These are phyloP conservation scores for Xylariaceae sp. DNA, from an alignment of 2,329 filamentous ascomycete species.

Conservation along the genomic window DNA sequence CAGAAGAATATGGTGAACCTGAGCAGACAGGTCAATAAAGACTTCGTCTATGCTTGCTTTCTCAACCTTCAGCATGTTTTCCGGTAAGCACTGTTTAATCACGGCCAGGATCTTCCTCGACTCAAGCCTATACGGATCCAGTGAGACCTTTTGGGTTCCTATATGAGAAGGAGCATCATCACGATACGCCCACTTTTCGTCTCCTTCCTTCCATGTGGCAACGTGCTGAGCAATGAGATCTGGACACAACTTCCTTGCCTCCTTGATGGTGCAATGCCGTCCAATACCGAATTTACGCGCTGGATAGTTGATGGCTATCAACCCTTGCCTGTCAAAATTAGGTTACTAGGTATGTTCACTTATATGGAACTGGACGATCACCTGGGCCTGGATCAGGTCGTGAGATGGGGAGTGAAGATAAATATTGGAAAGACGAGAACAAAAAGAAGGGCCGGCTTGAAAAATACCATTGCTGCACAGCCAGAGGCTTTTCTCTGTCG, in stretches of 20 bases:
- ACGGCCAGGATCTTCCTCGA: conserved; percentile 75
- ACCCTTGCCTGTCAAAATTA: conserved; percentile 60
- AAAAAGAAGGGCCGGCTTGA: conserved; percentile 1
- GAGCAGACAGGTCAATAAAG: conserved; percentile 84
- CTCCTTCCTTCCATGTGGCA: conserved; percentile 88
- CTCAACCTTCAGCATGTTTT: conserved; percentile 68
- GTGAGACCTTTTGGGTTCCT: conserved; percentile 83
- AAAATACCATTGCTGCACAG: conserved; percentile 82
- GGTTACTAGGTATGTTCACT: not conserved
- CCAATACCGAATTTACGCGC: conserved; percentile 76
- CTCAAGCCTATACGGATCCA: conserved; percentile 86
- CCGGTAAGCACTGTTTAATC: conserved; percentile 70
- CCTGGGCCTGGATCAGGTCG: not conserved
- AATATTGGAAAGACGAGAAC: not conserved
- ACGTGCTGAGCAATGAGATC: conserved; percentile 85
- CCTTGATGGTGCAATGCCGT: conserved; percentile 71
- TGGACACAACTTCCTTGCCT: conserved; percentile 84
- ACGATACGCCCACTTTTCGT: conserved; percentile 87
- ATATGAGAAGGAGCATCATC: conserved; percentile 76
- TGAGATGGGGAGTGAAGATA: not conserved
- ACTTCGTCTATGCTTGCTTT: conserved; percentile 96
- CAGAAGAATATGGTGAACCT: conserved; percentile 72
- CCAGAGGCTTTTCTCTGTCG: conserved; percentile 72
- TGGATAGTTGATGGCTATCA: conserved; percentile 96
- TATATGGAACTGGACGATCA: not conserved